These are phyloP conservation scores for Alternaria hordeiaustralica DNA, from an alignment of 2,329 filamentous ascomycete genomes.

Conservation along the genomic window DNA sequence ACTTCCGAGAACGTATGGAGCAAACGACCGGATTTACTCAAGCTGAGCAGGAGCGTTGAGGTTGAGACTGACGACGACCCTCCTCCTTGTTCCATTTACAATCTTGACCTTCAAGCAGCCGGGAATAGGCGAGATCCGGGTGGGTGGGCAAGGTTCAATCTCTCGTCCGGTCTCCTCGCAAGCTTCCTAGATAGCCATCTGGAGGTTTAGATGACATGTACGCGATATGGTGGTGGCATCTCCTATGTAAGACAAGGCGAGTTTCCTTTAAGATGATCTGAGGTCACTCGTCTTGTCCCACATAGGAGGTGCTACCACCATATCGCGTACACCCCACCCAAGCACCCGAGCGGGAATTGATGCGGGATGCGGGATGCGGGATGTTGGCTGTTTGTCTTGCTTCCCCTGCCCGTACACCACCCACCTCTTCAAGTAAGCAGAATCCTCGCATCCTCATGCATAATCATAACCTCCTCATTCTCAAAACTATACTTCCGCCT, in stretches of 20 bases:
- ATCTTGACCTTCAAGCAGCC: too few species aligned
- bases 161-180: too few species aligned
- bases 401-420: too few species aligned
- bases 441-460: conserved; percentile 74
- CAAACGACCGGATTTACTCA: neutral
- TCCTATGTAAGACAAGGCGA: neutral
- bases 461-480: conserved; percentile 58
- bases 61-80: too few species aligned
- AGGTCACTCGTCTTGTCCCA: neutral
- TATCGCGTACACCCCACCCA: neutral
- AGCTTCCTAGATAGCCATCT: too few species aligned
- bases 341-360: neutral
- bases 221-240: neutral
- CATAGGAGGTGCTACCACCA: neutral
- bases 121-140: too few species aligned
- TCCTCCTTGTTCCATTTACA: too few species aligned
- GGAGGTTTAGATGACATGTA: neutral
- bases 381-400: neutral
- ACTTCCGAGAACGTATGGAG: too few species aligned
- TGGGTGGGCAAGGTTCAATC: too few species aligned
- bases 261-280: neutral
- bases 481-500: conserved; percentile 73
- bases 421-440: conserved; percentile 56
- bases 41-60: neutral
- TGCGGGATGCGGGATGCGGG: neutral